Base-by-base conservation (phyloP, 140 eudicot species). In the Flaveria floridana region DNA sequence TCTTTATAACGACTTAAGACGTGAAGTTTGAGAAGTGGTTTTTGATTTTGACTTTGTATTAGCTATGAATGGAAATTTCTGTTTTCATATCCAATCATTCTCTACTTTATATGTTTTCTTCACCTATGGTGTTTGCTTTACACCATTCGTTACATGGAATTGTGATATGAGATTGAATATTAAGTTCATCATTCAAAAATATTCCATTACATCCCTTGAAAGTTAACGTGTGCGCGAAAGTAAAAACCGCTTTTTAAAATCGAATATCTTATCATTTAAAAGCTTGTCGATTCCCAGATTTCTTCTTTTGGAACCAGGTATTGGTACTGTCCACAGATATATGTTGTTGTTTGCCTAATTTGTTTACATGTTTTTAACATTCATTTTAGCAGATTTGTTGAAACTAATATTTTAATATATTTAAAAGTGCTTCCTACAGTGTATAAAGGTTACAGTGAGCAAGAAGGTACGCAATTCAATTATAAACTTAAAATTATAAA, bases 191-290 rank as follows among this genome's bases (percentile, higher is more conserved):
- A 39, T 66, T 67, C 55, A 66, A 44, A 28, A 26, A 23, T 55
- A 41, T 76, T 77, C 71, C 71, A 25, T 70, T 69, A 77, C 52
- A 59, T 57, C 71, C 76, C 70, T 58, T 57, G 76, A 69, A 77
- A 77, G 75, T 69, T 77, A 69, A 70, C 71, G 55, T 77, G 76
- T 69, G 28, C 10, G 15, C 26, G 71, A 77, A 77, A 77, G 81
- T 59, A 19, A 58, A 69, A 70, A 70, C 6, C 3, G 23, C 76
- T 48, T 61, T 76, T 70, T 6, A 47, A 65, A 66, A 42, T 47
- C 63, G 5, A 69, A 69, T 44, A 69, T 69, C 44, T 41, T 77
- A 26, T 69, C 62, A 26, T 21, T 14, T 37, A 8, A 67, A 68
- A 30, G 50, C n/a, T 41, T 77, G 62, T 68, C 62, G 41, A 57